Conservation (phyloP, 257 asterid species). For the Eustoma russellianum region DNA sequence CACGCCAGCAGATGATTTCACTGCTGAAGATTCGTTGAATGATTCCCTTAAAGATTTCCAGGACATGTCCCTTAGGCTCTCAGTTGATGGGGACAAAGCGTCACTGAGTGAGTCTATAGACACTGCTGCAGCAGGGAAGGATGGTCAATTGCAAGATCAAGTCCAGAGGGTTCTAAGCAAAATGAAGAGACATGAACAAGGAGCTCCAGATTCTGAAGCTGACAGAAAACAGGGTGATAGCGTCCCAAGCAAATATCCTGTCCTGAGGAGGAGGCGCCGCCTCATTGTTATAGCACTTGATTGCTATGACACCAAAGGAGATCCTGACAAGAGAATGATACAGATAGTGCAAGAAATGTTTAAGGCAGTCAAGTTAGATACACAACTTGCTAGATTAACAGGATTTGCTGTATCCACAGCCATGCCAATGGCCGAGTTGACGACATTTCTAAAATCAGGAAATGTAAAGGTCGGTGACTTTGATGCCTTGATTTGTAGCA, state of each 20-base stretch:
- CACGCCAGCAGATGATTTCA: conserved; percentile 51
- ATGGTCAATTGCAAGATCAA: conserved; percentile 43
- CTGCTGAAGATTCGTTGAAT: conserved; percentile 53
- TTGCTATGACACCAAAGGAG: conserved; percentile 54
- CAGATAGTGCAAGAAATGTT: conserved; percentile 37
- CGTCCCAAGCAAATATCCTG: conserved; percentile 47
- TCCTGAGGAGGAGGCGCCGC: conserved; percentile 56
- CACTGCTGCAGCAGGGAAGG: conserved; percentile 25
- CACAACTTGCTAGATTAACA: conserved; percentile 32
- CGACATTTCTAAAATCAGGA: conserved; percentile 40
- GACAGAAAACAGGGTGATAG: conserved; percentile 31
- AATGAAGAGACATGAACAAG: conserved; percentile 46
- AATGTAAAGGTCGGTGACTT: conserved; percentile 46
- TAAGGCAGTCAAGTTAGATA: conserved; percentile 49
- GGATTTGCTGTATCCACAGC: conserved; percentile 77
- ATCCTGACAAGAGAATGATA: conserved; percentile 54
- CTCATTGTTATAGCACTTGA: conserved; percentile 66
- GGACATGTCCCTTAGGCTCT: conserved; percentile 67
- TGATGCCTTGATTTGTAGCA: conserved; percentile 74
- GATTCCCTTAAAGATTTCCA: conserved; percentile 72
- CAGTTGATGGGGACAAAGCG: conserved; percentile 70
- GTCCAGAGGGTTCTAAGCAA: conserved; percentile 58
- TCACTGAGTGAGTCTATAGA: conserved; percentile 49
- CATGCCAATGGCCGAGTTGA: conserved; percentile 51
- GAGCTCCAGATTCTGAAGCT: conserved; percentile 20